Base-by-base conservation (phyloP, 768 basidiomycete species). In the Podaxis sp. region DNA sequence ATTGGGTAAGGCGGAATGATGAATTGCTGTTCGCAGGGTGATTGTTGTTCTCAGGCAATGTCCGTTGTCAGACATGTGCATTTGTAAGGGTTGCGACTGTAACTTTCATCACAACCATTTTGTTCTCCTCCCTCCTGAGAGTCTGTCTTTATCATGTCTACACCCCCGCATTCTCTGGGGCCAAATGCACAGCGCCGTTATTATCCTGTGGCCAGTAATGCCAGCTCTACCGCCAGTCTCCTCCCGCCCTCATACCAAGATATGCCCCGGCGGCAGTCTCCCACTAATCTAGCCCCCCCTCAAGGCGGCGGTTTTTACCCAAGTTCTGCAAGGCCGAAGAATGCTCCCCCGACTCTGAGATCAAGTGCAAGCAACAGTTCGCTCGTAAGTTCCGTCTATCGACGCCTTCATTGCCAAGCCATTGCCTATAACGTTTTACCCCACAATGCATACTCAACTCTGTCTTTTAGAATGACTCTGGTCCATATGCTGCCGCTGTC, bases 181-280 rank as follows among this genome's bases (percentile, higher is more conserved):
- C 71, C 74, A 16, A 75, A 77, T 65, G 65, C 77, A 62, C 77
- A 79, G 61, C 74, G 74, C 55, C 76, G 73, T 61, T 77, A 79
- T 66, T 74, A 76, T 66, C 70, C 72, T 63, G 71, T 74, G 23
- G 67, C 70, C 50, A 71, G 72, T 61, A 71, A 74, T 62, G 76
- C 82, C 10, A 77, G 78, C 4, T 87, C 86, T 3, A 80, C 82
- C 5, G 72, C 81, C 35, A 83, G 77, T 67, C 81, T 87, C 56
- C 73, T 86, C 42, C 73, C 78, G 7, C 57, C 63, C 16, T n/a
- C 53, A 5, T 54, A 52, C 35, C 42, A 54, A 28, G 59, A 61
- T 47, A 23, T 46, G 52, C 59, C 59, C 52, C 52, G 59, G 52
- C 53, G 59, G 59, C 52, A 48, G 28, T 32, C 28, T 40, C 16